Conservation (phyloP, 371 early-diverging fungal genomes). For the Batkoa obscura region DNA sequence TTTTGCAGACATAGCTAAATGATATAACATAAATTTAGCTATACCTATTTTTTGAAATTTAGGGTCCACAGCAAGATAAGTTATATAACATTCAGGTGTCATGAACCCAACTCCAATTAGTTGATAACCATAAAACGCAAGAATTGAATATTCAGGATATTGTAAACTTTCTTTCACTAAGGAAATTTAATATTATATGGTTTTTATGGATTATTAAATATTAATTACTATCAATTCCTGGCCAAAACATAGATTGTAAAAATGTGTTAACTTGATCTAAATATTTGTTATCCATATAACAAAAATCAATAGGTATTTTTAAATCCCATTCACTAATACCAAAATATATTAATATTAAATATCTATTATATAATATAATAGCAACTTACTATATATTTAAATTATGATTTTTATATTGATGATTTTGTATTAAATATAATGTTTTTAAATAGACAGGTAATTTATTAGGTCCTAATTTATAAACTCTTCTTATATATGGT, state of each 20-base stretch:
- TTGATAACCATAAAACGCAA: constrained; percentile 56
- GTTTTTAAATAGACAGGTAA: too few species aligned
- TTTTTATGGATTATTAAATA: constrained; percentile 3
- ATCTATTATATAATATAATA: too few species aligned
- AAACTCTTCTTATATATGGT: too few species aligned
- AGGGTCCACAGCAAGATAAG: constrained; percentile 68
- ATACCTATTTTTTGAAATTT: constrained; percentile 77
- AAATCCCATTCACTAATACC: too few species aligned
- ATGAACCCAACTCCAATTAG: constrained; percentile 84
- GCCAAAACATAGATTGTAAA: constrained; percentile 74
- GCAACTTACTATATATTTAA: too few species aligned
- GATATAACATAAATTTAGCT: constrained; percentile 71
- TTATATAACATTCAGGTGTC: constrained; percentile 83
- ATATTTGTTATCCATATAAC: constrained; percentile 53
- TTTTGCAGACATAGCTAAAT: constrained; percentile 50
- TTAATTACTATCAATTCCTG: constrained; percentile 56
- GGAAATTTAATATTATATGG: background rate
- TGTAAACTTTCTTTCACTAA: constrained; percentile 61
- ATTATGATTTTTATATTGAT: too few species aligned
- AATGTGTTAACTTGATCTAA: constrained; percentile 55
- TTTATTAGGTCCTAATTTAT: too few species aligned
- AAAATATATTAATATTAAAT: too few species aligned
- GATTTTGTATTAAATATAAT: too few species aligned
- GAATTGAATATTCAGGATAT: constrained; percentile 73
- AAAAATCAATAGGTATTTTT: constrained; percentile 51